Evolutionary conservation across 2,329 filamentous ascomycete species (phyloP).

Genomic region (Exophiala calicioides): DNA sequence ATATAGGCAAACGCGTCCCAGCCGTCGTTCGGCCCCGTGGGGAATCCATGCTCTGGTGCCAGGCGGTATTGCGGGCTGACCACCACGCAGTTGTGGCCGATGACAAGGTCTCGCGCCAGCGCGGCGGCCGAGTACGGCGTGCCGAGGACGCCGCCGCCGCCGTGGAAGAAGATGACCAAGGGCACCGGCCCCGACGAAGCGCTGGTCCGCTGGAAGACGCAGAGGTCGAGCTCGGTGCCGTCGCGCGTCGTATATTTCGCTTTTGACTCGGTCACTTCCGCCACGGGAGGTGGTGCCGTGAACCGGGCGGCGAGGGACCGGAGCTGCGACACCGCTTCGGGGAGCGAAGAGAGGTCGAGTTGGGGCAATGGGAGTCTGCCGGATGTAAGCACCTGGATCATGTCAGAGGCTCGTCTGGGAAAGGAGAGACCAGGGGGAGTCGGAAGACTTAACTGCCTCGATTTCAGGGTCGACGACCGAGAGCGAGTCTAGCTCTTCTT

Average conservation of each 20-base stretch:
- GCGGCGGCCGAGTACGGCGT: constrained; percentile 22
- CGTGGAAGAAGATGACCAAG: constrained; percentile 26
- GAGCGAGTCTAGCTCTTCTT: not conserved
- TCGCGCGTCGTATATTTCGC: constrained; percentile 27
- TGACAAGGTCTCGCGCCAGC: constrained; percentile 22
- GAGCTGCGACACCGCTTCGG: constrained; percentile 1
- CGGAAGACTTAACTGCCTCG: not conserved
- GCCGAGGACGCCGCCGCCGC: constrained; percentile 30
- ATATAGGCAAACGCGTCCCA: constrained; percentile 51
- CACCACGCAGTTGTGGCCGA: constrained; percentile 26
- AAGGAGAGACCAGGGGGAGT: not conserved
- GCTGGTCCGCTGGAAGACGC: constrained; percentile 22
- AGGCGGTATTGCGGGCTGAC: constrained; percentile 37
- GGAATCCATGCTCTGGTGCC: constrained; percentile 51
- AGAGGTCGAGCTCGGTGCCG: constrained; percentile 20
- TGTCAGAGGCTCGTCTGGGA: not conserved
- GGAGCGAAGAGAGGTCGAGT: constrained; percentile 4
- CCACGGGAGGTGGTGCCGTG: constrained; percentile 3
- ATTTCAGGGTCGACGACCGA: not conserved
- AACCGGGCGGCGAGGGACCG: constrained; percentile 5
- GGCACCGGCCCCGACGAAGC: constrained; percentile 11
- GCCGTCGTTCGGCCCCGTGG: constrained; percentile 45
- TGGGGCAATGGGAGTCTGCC: constrained; percentile 7
- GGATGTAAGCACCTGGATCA: constrained; percentile 12
- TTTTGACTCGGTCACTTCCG: constrained; percentile 9